Evolutionary conservation across 805 yeast species (phyloP).

Genomic region (Myxozyma nipponensis): DNA sequence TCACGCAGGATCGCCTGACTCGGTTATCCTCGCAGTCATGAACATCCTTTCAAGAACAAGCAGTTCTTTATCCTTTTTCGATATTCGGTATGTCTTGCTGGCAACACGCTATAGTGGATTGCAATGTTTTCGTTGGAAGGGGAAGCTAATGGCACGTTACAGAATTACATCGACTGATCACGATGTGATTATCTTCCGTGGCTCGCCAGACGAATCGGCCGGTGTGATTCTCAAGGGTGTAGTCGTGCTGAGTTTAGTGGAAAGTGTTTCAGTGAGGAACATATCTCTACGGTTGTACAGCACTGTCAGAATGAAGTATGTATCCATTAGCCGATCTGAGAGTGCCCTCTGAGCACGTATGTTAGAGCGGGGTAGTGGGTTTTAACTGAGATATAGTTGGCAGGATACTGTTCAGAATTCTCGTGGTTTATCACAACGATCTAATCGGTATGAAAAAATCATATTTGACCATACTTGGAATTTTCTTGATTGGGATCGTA

Average conservation of each 20-base stretch:
- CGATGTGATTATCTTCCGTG: conserved; percentile 78
- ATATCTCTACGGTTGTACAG: conserved; percentile 64
- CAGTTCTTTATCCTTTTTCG: conserved; percentile 43
- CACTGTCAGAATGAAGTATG: conserved; percentile 52
- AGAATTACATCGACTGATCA: conserved; percentile 65
- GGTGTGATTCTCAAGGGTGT: conserved; percentile 73
- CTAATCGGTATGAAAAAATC: conserved; percentile 48
- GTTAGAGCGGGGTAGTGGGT: conserved; percentile 49
- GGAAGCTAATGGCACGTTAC: not conserved
- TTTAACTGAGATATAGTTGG: conserved; percentile 22
- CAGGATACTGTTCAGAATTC: conserved; percentile 26
- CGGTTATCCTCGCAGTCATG: no score
- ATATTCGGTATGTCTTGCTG: conserved; percentile 37
- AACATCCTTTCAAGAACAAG: conserved; percentile 32
- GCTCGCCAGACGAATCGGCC: conserved; percentile 70
- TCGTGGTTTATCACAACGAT: conserved; percentile 31
- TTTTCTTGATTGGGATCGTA: conserved; percentile 48
- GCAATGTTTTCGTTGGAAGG: not conserved
- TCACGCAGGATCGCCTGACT: no score
- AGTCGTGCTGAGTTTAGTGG: conserved; percentile 69
- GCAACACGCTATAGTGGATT: not conserved
- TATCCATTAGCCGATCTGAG: conserved; percentile 49
- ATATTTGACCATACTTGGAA: conserved; percentile 81
- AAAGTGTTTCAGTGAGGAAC: conserved; percentile 65
- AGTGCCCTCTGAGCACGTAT: conserved; percentile 40